Conservation (phyloP, 2,329 filamentous ascomycete genomes). For the Colletotrichum spaethianum region DNA sequence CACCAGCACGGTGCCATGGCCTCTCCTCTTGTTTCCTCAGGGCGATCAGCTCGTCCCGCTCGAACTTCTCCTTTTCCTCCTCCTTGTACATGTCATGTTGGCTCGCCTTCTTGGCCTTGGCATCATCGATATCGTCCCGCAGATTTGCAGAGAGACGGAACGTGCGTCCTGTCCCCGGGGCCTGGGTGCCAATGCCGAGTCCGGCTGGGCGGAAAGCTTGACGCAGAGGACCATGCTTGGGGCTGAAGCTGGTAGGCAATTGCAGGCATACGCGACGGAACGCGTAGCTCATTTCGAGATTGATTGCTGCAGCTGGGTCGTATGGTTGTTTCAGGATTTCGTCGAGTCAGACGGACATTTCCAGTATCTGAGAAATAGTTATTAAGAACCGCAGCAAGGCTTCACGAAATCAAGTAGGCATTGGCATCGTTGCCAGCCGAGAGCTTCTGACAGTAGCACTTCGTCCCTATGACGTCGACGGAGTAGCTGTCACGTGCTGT, state of each 20-base stretch:
- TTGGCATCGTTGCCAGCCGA: background rate
- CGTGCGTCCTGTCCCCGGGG: background rate
- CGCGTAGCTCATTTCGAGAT: constrained; percentile 42
- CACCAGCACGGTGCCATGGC: constrained; percentile 77
- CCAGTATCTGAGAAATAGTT: background rate
- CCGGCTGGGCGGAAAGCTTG: constrained; percentile 40
- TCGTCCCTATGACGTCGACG: constrained; percentile 24
- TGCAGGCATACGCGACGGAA: constrained; percentile 42
- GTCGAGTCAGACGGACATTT: background rate
- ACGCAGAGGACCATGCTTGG: constrained; percentile 31
- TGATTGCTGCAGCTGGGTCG: background rate
- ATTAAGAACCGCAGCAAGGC: background rate
- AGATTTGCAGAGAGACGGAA: constrained; percentile 17
- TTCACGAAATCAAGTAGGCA: background rate
- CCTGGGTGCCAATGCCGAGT: constrained; percentile 28
- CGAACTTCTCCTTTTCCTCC: constrained; percentile 51
- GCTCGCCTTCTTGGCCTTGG: constrained; percentile 49
- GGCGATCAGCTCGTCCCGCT: constrained; percentile 56
- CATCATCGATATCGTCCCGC: constrained; percentile 33
- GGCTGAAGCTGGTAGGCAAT: constrained; percentile 34
- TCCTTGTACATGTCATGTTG: constrained; percentile 30
- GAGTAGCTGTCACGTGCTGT: constrained; percentile 15
- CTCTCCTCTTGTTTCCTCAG: constrained; percentile 71
- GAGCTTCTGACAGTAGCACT: background rate
- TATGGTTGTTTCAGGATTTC: background rate